Base-by-base conservation (phyloP, 768 basidiomycete genomes). In the Amanita subjunquillea region DNA sequence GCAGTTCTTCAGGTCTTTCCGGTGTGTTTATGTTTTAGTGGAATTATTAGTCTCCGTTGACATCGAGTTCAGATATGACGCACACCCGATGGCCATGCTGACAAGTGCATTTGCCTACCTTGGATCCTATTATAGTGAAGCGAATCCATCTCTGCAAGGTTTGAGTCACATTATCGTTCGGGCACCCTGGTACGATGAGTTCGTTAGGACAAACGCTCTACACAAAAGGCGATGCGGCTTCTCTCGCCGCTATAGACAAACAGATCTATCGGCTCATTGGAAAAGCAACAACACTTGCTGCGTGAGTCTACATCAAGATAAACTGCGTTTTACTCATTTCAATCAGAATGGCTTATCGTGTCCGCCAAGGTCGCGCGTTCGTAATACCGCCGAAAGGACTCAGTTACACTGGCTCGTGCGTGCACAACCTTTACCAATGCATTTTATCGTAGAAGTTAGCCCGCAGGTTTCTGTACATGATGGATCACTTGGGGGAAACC, bases 21-120 rank as follows among this genome's bases (percentile, higher is more conserved):
- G 82, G 81, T 77, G 46, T 46, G 67, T 22, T 56, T 4, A 6
- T 39, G 42, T 13, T 47, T 15, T 43, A 41, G 34, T 15, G 3
- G 29, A 17, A 27, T 15, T 12, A 38, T n/a, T 9, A 51, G 37
- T 36, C 25, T 34, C 10, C 36, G 45, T 22, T 34, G 36, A 36
- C 13, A 20, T 22, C 13, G 41, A 25, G 25, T 37, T n/a, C 53
- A 88, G 90, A 47, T 91, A 91, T 62, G 91, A 94, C 56, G 87
- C 91, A 1, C 91, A 94, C 60, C 91, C 91, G 0, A 93, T 92
- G 91, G 82, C 87, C 17, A 92, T 93, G 57, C 73, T 92, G 42
- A 90, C 85, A 3, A 88, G 85, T 58, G 87, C 87, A 3, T 87
- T 94, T 59, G 81, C 91, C 6, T 92, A 93, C 60, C 68, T 95